Conservation (phyloP, 345 rosid genomes). For the Chamaenerion angustifolium region DNA sequence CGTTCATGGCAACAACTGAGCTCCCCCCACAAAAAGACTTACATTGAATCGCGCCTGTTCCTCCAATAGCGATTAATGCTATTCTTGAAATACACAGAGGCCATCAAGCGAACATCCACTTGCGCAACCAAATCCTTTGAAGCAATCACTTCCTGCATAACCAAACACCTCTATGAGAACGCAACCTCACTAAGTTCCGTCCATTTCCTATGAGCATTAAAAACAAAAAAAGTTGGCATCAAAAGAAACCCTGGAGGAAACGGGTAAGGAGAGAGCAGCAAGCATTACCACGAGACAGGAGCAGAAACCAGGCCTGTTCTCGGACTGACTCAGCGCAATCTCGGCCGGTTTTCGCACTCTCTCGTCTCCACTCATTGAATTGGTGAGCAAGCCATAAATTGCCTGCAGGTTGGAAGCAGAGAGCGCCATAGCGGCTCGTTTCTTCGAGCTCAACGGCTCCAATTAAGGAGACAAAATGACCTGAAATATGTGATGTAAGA, state of each 20-base stretch:
- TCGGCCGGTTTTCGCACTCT: constrained; percentile 75
- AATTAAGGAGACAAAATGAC: neutral
- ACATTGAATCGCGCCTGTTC: constrained; percentile 64
- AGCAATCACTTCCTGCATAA: constrained; percentile 77
- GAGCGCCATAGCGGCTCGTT: constrained; percentile 45
- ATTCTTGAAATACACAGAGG: constrained; percentile 85
- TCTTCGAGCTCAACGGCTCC: neutral
- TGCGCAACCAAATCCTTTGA: constrained; percentile 78
- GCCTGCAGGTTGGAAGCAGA: constrained; percentile 82
- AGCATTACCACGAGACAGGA: constrained; percentile 72
- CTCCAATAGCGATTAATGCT: constrained; percentile 87
- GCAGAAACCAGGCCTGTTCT: constrained; percentile 86
- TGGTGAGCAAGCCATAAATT: constrained; percentile 56
- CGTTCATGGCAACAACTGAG: no score
- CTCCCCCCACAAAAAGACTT: constrained; percentile 14
- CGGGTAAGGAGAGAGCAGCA: neutral
- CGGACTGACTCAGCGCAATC: constrained; percentile 73
- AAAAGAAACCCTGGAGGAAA: constrained; percentile 4
- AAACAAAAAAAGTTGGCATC: constrained; percentile 2
- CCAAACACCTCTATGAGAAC: constrained; percentile 11
- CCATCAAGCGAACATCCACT: constrained; percentile 82
- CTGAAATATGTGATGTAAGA: neutral
- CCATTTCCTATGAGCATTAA: neutral
- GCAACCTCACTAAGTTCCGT: constrained; percentile 7
- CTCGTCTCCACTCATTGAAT: constrained; percentile 89